Evolutionary conservation across 2,329 filamentous ascomycete genomes (phyloP).

Genomic region (Apiospora pterosperma): DNA sequence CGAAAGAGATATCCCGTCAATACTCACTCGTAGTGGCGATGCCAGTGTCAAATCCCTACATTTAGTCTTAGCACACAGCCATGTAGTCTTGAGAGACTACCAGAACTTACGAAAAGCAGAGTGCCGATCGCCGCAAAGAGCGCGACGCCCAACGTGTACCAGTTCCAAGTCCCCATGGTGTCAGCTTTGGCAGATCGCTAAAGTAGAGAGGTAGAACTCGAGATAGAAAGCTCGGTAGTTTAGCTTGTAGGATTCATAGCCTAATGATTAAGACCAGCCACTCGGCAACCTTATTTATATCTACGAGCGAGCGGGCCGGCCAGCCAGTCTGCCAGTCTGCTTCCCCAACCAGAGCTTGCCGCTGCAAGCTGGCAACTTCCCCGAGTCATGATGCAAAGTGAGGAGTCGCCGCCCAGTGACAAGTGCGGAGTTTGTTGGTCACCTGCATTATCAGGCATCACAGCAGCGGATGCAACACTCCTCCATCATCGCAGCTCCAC

Average conservation of each 20-base stretch:
- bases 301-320: not conserved
- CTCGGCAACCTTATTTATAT: not conserved
- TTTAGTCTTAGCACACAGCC: not conserved
- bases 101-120: slow-evolving; percentile 49
- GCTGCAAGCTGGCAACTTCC: not conserved
- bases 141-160: slow-evolving; percentile 48
- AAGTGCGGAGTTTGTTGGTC: not conserved
- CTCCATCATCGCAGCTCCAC: too few relatives aligned
- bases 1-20: not conserved
- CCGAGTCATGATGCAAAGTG: not conserved
- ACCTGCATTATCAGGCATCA: not conserved
- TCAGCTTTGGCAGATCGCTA: not conserved
- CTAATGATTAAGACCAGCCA: not conserved
- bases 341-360: not conserved
- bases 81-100: not conserved
- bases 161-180: slow-evolving; percentile 9
- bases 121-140: slow-evolving; percentile 57
- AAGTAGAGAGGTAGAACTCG: not conserved
- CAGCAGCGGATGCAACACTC: not conserved
- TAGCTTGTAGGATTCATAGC: not conserved
- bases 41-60: slow-evolving; percentile 55
- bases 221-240: not conserved
- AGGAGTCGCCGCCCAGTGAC: not conserved
- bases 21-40: slow-evolving; percentile 53
- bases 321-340: not conserved